Evolutionary conservation across 1,139 yeast species (phyloP).

Genomic region (Blastobotrys arbuscula): DNA sequence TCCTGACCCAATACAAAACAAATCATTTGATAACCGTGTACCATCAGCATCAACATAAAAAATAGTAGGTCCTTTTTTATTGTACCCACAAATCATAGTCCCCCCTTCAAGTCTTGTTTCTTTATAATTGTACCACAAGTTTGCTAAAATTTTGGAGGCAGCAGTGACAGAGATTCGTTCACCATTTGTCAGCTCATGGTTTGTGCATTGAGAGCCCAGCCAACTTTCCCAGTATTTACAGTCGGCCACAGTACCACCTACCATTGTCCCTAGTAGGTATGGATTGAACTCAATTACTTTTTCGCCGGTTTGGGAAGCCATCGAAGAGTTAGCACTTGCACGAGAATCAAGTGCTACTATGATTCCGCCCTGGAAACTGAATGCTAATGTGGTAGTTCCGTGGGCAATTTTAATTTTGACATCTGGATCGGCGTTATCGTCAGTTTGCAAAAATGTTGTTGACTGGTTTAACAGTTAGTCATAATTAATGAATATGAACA

Average conservation of each 20-base stretch:
- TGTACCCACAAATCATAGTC: conserved; percentile 99
- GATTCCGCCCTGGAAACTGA: conserved; percentile 93
- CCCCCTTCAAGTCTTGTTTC: conserved; percentile 99
- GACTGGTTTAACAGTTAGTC: background rate
- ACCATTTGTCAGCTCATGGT: conserved; percentile 90
- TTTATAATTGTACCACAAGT: conserved; percentile 87
- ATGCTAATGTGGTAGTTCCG: conserved; percentile 96
- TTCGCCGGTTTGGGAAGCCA: conserved; percentile 96
- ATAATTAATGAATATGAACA: background rate
- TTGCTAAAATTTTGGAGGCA: conserved; percentile 88
- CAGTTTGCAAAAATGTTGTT: too few relatives aligned
- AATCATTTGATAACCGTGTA: conserved; percentile 86
- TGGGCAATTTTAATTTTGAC: conserved; percentile 93
- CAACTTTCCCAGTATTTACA: conserved; percentile 99
- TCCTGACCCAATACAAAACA: conserved; percentile 98
- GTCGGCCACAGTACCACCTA: conserved; percentile 99
- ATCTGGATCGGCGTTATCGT: too few relatives aligned
- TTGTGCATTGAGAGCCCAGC: conserved; percentile 94
- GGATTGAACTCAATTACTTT: conserved; percentile 97
- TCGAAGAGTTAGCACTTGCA: conserved; percentile 98
- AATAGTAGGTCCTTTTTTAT: conserved; percentile 81
- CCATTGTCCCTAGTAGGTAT: conserved; percentile 93
- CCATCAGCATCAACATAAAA: conserved; percentile 98
- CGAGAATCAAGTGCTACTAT: conserved; percentile 96
- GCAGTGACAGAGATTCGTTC: conserved; percentile 95